Conservation (phyloP, 768 basidiomycete species). For the Naganishia onofrii region DNA sequence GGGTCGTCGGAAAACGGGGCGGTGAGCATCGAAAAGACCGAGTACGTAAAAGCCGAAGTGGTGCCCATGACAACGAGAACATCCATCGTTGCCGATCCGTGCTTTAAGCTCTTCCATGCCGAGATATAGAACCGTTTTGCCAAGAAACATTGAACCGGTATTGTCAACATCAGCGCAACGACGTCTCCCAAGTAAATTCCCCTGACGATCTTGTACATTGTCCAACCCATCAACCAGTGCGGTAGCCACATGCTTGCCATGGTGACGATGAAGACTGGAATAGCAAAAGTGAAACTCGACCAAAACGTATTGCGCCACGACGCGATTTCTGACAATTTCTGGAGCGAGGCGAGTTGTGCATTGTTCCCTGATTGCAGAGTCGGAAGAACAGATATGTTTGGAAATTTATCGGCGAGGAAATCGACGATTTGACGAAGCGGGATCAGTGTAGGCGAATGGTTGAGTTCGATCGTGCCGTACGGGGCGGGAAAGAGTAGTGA, state of each 20-base stretch:
- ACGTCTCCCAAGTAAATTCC: conserved; percentile 81
- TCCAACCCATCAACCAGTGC: conserved; percentile 51
- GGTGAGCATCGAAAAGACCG: conserved; percentile 65
- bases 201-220: conserved; percentile 55
- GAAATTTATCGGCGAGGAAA: conserved; percentile 41
- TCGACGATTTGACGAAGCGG: conserved; percentile 50
- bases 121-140: conserved; percentile 81
- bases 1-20: conserved; percentile 59
- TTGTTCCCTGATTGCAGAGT: conserved; percentile 37
- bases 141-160: conserved; percentile 90
- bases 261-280: conserved; percentile 88
- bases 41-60: conserved; percentile 89
- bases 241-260: conserved; percentile 69
- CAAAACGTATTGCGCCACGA: conserved; percentile 73
- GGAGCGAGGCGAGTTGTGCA: conserved; percentile 50
- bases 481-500: conserved; percentile 39
- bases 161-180: conserved; percentile 70
- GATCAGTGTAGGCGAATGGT: conserved; percentile 47
- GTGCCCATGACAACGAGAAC: conserved; percentile 95
- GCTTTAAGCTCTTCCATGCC: conserved; percentile 86
- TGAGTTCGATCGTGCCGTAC: conserved; percentile 42
- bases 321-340: conserved; percentile 50
- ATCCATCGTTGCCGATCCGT: conserved; percentile 92
- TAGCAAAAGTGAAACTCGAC: conserved; percentile 70
- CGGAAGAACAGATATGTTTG: conserved; percentile 49